phyloP scores from a whole-genome alignment of 805 yeast genomes.

The Clavispora carvajalis region DNA sequence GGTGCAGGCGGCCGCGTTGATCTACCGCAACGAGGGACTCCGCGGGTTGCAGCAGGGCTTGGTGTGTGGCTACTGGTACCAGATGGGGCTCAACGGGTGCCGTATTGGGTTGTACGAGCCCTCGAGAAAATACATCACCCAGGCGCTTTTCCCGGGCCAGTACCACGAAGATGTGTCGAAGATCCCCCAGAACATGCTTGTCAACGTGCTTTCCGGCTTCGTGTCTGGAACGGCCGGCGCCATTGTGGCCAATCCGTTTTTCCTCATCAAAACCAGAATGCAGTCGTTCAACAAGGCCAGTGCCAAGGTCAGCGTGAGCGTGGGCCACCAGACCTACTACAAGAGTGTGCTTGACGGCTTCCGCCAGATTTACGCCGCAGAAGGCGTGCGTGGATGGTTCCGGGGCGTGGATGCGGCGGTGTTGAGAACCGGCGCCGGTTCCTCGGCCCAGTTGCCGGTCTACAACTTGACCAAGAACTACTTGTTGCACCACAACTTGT shows the following conservation, averaged over 20 bases:
- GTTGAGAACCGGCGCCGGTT: conserved; percentile 91
- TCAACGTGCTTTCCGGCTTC: conserved; percentile 79
- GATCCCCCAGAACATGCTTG: conserved; percentile 36
- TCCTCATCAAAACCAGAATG: conserved; percentile 91
- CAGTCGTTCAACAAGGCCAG: conserved; percentile 75
- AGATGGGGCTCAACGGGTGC: conserved; percentile 88
- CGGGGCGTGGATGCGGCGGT: conserved; percentile 95
- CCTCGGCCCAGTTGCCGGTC: conserved; percentile 90
- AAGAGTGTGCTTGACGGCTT: conserved; percentile 66
- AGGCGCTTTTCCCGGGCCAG: conserved; percentile 42
- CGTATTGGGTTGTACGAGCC: conserved; percentile 95
- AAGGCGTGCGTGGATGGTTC: conserved; percentile 75
- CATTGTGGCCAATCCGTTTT: conserved; percentile 83
- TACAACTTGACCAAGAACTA: conserved; percentile 72
- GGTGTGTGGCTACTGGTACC: conserved; percentile 83
- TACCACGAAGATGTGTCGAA: conserved; percentile 36
- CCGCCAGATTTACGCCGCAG: conserved; percentile 50
- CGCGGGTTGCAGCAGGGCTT: conserved; percentile 88
- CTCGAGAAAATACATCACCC: conserved; percentile 55
- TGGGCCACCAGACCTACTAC: conserved; percentile 93
- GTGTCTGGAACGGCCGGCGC: conserved; percentile 88
- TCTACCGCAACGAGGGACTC: conserved; percentile 77
- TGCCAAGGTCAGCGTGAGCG: conserved; percentile 26
- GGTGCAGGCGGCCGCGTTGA: conserved; percentile 71
- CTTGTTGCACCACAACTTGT: conserved; percentile 46